Base-by-base conservation (phyloP, 441 rosid genomes). In the Gossypium armourianum region DNA sequence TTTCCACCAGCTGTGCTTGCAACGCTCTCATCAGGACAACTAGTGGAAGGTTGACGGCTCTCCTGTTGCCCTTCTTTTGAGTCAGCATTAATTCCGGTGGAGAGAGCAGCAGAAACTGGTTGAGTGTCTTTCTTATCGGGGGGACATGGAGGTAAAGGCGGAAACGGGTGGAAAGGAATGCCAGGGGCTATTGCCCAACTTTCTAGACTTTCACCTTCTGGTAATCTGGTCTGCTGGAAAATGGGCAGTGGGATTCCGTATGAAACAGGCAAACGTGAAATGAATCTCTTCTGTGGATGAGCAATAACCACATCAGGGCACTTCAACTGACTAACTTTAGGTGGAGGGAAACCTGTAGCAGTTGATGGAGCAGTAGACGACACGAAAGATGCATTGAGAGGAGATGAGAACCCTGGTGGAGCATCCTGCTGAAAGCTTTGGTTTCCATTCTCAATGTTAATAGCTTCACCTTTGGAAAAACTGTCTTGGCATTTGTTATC, bases 361-460 rank as follows among this genome's bases (percentile, higher is more conserved):
- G 79, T 69, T 56, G 84, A 74, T 61, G 83, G 77, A 71, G 78
- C 64, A 72, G 36, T 72, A 10, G 85, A 72, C 53, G 85, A 76
- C 29, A 75, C 74, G 15, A 62, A 57, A 40, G 84, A 83, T 12
- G 76, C 60, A 32, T 70, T 74, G 3, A 20, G 40, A 43, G 82
- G 82, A 57, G 89, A 87, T 61, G 95, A 80, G 78, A 93, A 91
- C 24, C 98, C 97, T 12, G 97, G 98, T 26, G 98, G 97, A 72
- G 78, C 82, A 72, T 90, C 93, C 29, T 82, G 92, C 66, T 66
- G 86, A 45, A 32, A 60, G 60, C 76, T 86, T 26, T 74, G 79
- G 45, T 71, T 75, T 71, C 78, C 78, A 69, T 53, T 36, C 52
- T 72, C 77, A 19, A 78, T 55, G 23, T 65, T 68, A 62, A 64